Evolutionary conservation across 805 yeast genomes (phyloP).

Genomic region (Maudiozyma pseudohumilis): DNA sequence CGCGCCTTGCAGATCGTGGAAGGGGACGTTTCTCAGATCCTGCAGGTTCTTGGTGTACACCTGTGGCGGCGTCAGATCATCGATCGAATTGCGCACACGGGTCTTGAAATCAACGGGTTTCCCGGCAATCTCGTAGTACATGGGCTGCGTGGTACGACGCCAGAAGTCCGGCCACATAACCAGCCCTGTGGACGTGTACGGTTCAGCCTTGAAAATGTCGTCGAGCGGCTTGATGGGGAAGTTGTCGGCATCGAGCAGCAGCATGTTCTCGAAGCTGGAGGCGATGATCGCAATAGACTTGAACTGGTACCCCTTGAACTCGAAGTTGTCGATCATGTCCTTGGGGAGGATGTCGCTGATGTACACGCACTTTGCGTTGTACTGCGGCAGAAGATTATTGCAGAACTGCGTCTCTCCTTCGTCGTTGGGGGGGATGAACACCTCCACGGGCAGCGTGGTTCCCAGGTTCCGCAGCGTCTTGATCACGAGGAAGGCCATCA

Average conservation of each 20-base stretch:
- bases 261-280: slow-evolving; percentile 62
- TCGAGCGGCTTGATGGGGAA: slow-evolving; percentile 62
- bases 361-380: slow-evolving; percentile 53
- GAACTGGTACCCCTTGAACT: slow-evolving; percentile 49
- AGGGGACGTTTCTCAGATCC: slow-evolving; percentile 31
- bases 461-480: slow-evolving; percentile 52
- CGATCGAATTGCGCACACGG: slow-evolving; percentile 31
- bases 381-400: slow-evolving; percentile 47
- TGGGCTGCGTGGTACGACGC: slow-evolving; percentile 74
- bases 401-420: slow-evolving; percentile 69
- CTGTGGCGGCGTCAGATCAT: slow-evolving; percentile 27
- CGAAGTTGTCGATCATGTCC: slow-evolving; percentile 31
- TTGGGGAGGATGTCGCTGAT: slow-evolving; percentile 42
- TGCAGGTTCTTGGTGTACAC: slow-evolving; percentile 12
- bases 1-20: slow-evolving; percentile 53
- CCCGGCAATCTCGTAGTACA: slow-evolving; percentile 60
- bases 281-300: slow-evolving; percentile 62
- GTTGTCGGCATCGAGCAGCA: slow-evolving; percentile 68
- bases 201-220: slow-evolving; percentile 44
- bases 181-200: slow-evolving; percentile 38
- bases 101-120: slow-evolving; percentile 35
- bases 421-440: slow-evolving; percentile 54
- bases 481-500: slow-evolving; percentile 49
- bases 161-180: slow-evolving; percentile 82
- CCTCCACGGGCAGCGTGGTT: slow-evolving; percentile 68